Evolutionary conservation across 352 stramenopile species (phyloP).

Genomic region (Peronospora farinosa): DNA sequence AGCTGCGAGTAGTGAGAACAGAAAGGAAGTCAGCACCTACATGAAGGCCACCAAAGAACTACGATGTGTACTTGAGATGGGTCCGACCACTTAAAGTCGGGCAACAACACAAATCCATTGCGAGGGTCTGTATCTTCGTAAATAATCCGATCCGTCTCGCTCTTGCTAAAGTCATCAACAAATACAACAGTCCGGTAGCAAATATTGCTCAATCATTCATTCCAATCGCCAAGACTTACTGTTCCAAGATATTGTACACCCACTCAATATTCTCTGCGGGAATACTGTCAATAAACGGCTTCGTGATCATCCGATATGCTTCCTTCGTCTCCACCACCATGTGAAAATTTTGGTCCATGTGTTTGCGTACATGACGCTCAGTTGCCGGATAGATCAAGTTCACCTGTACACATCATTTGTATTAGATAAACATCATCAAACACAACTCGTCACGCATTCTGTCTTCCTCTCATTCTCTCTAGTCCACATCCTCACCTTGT

Average conservation of each 20-base stretch:
- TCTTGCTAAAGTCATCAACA: slow-evolving; percentile 41
- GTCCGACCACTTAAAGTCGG: slow-evolving; percentile 83
- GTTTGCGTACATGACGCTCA: slow-evolving; percentile 72
- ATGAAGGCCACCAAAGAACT: not conserved
- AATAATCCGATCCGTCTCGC: slow-evolving; percentile 75
- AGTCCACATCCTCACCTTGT: slow-evolving; percentile 42
- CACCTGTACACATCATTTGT: slow-evolving; percentile 30
- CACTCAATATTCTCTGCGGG: slow-evolving; percentile 74
- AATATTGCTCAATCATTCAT: not conserved
- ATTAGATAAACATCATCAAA: not conserved
- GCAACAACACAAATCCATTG: slow-evolving; percentile 72
- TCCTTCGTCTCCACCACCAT: slow-evolving; percentile 77
- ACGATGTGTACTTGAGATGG: slow-evolving; percentile 41
- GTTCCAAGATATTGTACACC: slow-evolving; percentile 86
- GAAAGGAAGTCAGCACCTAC: not conserved
- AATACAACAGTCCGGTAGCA: not conserved
- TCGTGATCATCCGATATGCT: slow-evolving; percentile 70
- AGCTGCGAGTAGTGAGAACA: slow-evolving; percentile 29
- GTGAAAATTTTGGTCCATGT: slow-evolving; percentile 79
- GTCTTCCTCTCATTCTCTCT: not conserved
- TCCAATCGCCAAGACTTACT: slow-evolving; percentile 40
- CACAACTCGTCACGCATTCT: not conserved
- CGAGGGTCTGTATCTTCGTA: slow-evolving; percentile 58
- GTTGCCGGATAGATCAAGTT: slow-evolving; percentile 82
- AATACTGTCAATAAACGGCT: slow-evolving; percentile 71